Evolutionary conservation across 202 grass and related monocot genomes (phyloP).

Genomic region (Zizania palustris): DNA sequence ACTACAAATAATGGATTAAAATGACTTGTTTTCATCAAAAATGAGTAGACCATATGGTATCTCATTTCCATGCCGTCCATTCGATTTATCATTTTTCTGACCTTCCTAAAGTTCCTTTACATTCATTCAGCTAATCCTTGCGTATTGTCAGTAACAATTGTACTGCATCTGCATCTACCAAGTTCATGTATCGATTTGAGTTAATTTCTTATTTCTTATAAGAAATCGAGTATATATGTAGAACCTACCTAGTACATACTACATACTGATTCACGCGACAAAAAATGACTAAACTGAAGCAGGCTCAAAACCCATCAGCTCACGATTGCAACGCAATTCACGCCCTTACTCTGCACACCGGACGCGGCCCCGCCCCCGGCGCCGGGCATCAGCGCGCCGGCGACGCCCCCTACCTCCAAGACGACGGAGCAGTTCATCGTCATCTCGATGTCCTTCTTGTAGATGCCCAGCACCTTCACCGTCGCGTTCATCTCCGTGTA

Average conservation of each 20-base stretch:
- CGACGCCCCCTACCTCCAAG: conserved; percentile 27
- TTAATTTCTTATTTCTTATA: no score
- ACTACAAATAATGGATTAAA: not conserved
- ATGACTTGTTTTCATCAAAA: not conserved
- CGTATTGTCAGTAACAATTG: not conserved
- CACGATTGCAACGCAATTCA: conserved; percentile 20
- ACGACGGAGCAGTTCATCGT: conserved; percentile 53
- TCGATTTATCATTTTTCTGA: not conserved
- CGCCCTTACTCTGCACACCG: conserved; percentile 40
- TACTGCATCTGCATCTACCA: not conserved
- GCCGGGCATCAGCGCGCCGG: not conserved
- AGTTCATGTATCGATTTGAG: not conserved
- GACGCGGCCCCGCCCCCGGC: not conserved
- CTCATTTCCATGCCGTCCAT: not conserved
- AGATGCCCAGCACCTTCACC: conserved; percentile 56
- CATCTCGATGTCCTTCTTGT: conserved; percentile 58
- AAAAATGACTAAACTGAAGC: not conserved
- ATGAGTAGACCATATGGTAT: not conserved
- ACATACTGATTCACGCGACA: not conserved
- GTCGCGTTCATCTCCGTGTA: conserved; percentile 53
- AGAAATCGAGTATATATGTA: not conserved
- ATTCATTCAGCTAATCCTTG: not conserved
- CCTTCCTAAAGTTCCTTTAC: not conserved
- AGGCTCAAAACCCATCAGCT: not conserved
- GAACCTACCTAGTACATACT: not conserved